phyloP scores from a whole-genome alignment of 257 asterid species.

The Solanum tarijense region DNA sequence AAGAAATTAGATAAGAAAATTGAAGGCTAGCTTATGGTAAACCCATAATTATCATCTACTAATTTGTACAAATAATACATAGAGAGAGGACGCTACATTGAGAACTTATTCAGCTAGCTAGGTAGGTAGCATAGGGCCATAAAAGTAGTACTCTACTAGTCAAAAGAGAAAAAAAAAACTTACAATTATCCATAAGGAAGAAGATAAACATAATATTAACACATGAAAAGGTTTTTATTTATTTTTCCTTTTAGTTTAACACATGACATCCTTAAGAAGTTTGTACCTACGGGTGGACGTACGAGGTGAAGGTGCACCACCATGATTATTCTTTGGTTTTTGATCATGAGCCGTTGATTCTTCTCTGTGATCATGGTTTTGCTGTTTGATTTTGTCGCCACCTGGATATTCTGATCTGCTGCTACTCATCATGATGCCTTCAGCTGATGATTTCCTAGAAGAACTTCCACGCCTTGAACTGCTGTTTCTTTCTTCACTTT shows the following conservation, averaged over 20 bases:
- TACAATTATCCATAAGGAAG: not conserved
- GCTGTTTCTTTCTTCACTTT: constrained; percentile 15
- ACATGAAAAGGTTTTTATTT: not conserved
- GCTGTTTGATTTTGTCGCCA: constrained; percentile 11
- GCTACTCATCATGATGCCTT: not conserved
- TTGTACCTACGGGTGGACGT: constrained; percentile 35
- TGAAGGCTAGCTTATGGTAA: not conserved
- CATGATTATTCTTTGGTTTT: constrained; percentile 13
- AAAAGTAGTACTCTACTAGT: not conserved
- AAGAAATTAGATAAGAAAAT: not conserved
- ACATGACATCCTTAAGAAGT: constrained; percentile 54
- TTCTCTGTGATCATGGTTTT: not conserved
- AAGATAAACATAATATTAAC: not conserved
- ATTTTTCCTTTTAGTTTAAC: constrained; percentile 9
- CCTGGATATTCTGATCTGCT: constrained; percentile 18
- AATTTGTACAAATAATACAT: not conserved
- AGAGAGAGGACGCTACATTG: not conserved
- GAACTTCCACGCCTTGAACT: constrained; percentile 1
- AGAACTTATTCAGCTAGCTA: not conserved
- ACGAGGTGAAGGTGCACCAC: constrained; percentile 27
- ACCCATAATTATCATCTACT: not conserved
- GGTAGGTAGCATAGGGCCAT: not conserved
- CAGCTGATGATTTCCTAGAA: not conserved
- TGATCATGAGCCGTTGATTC: constrained; percentile 6
- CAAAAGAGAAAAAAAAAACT: not conserved